These are phyloP conservation scores for Aspergillus fumigatus DNA, from an alignment of 2,329 filamentous ascomycete species.

Conservation along the genomic window DNA sequence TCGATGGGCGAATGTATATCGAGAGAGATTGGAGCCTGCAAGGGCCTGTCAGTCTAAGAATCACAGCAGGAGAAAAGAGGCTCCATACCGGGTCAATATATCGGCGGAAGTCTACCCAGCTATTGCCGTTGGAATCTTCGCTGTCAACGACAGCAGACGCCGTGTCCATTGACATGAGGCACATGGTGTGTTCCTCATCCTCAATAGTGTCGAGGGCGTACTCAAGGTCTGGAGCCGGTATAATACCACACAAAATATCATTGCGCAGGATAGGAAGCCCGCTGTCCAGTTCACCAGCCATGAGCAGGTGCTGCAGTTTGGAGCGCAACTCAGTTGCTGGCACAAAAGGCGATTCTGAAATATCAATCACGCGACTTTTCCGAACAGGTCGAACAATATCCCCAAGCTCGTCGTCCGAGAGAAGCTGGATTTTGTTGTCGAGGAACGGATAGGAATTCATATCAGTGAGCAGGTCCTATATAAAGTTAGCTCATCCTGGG, in stretches of 20 bases:
- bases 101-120: conserved; percentile 79
- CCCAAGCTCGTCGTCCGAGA: conserved; percentile 82
- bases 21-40: conserved; percentile 72
- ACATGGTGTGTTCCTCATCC: conserved; percentile 66
- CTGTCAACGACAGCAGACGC: conserved; percentile 56
- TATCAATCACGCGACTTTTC: conserved; percentile 78
- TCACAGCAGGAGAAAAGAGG: not conserved
- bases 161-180: conserved; percentile 71
- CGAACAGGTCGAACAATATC: conserved; percentile 78
- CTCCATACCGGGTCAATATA: conserved; percentile 80
- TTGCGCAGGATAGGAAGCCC: conserved; percentile 81
- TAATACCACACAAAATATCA: conserved; percentile 77
- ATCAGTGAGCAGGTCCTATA: conserved; percentile 79
- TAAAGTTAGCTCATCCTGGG: conserved; percentile 13
- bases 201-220: conserved; percentile 82
- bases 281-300: conserved; percentile 84
- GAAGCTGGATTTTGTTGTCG: conserved; percentile 90
- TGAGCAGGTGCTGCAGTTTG: conserved; percentile 78
- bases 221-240: conserved; percentile 89
- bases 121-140: conserved; percentile 49
- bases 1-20: conserved; percentile 91
- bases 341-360: conserved; percentile 75
- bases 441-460: conserved; percentile 98
- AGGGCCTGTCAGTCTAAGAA: conserved; percentile 6
- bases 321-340: conserved; percentile 69